Evolutionary conservation across 2,329 filamentous ascomycete genomes (phyloP), one percentile per base, ranked within the genome.

Genomic region (Neonectria faginata): DNA sequence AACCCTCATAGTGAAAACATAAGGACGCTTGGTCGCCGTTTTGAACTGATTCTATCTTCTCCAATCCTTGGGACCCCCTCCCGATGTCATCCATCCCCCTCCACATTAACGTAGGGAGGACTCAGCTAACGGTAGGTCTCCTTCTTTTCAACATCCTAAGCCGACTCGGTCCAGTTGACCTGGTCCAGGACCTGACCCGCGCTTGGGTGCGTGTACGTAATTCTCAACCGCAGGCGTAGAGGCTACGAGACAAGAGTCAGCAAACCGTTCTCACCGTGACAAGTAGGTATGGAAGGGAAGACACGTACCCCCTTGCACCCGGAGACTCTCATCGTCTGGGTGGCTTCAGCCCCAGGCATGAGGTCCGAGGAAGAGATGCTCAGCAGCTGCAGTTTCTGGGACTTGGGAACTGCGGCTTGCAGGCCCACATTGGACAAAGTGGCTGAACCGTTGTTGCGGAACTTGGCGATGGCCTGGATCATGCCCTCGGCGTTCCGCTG

Each of bases 351-450:
- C 14, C 93, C 93, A 7, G 90, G 88, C 12, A 84, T 88, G 47
- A 99, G 77, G 33, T 97, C 92, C 5, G 90, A 82, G 69, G 88
- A 92, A 70, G 93, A 97, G 70, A 99, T 97, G 63, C 91, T 93
- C 77, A 97, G 91, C 69, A 99, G 82, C 77, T 97, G 94, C 74
- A 99, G 81, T 78, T 96, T 97, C 81, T 99, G 96, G 48, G 92
- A 93, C 81, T 98, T 99, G 9, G 96, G 96, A 58, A 99, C 96
- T 1, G 96, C 96, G 47, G 95, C 96, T 79, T 99, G 96, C 69
- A 99, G 79, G 27, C 92, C 93, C 31, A 98, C 92, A 50, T 87
- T 88, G 16, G 89, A 89, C 53, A 98, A 84, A 14, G 83, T 81
- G 14, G 85, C 85, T 31, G 91, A 88, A 62, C 85, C 84, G 0